Conservation (phyloP, 176 grass and related monocot genomes). For the Raddia distichophylla region DNA sequence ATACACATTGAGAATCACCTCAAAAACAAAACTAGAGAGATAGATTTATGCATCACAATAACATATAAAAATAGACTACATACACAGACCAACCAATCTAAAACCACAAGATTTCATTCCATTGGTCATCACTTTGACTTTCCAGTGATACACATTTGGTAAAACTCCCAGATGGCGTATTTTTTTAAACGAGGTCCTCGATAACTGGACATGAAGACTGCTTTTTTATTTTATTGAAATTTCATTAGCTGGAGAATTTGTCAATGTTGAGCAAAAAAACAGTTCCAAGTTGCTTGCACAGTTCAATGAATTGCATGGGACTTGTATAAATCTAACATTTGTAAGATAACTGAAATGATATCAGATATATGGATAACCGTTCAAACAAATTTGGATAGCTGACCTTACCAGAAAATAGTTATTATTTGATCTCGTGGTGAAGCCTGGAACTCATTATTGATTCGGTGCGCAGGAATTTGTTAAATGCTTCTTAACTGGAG, state of each 20-base stretch:
- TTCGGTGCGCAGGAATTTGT: slow-evolving; percentile 81
- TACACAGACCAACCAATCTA: no score
- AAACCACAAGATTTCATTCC: no score
- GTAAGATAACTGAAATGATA: slow-evolving; percentile 3
- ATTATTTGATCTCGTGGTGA: slow-evolving; percentile 71
- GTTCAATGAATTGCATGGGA: not conserved
- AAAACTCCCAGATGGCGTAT: no score
- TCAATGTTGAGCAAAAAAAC: not conserved
- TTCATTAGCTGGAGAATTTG: not conserved
- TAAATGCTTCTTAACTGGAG: slow-evolving; percentile 69
- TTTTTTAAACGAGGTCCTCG: no score
- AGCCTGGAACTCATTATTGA: slow-evolving; percentile 94
- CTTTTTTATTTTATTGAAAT: no score
- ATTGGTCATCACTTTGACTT: no score
- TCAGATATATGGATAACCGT: not conserved
- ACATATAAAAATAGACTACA: no score
- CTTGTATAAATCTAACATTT: slow-evolving; percentile 22
- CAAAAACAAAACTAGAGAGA: no score
- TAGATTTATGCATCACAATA: no score
- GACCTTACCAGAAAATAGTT: slow-evolving; percentile 80
- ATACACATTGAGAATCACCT: no score
- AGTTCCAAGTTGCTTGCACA: not conserved
- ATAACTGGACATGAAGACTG: no score
- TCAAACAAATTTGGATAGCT: slow-evolving; percentile 21
- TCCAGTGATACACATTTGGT: no score